A percentile compares a stretch with the other conserved stretches of the same genome.
These are phyloP conservation scores for Nannochloris sp. DNA, from an alignment of 139 green algal genomes.

Conservation along the genomic window DNA sequence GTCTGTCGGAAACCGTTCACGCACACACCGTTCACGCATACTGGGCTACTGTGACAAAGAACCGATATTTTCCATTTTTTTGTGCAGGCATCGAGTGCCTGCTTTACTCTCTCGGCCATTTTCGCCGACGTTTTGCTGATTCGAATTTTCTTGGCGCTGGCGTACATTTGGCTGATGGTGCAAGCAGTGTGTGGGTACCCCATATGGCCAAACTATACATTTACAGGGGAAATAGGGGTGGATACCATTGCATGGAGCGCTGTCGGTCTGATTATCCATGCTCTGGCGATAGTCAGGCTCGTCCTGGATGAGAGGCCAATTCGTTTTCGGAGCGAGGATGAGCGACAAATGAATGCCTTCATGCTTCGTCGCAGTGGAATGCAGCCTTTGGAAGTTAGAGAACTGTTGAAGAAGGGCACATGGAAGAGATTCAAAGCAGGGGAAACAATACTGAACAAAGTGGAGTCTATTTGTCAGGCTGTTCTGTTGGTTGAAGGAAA, in stretches of 20 bases:
- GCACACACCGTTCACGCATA: too few species aligned
- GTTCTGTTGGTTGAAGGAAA: conserved; percentile 23
- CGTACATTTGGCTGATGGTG: not conserved
- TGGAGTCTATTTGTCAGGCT: not conserved
- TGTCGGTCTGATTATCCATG: not conserved
- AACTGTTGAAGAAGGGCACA: conserved; percentile 10
- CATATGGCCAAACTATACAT: not conserved
- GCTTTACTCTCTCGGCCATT: not conserved
- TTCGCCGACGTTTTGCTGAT: not conserved
- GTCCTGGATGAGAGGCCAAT: not conserved
- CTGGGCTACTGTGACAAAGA: too few species aligned
- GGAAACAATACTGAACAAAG: not conserved
- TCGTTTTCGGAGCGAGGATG: not conserved
- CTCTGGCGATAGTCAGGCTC: not conserved
- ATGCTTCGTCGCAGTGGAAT: not conserved
- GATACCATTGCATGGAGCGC: not conserved
- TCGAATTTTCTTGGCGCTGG: not conserved
- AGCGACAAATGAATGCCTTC: not conserved
- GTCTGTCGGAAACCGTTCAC: too few species aligned
- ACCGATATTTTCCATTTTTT: too few species aligned
- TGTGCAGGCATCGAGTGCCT: not conserved
- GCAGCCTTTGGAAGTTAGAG: conserved; percentile 17
- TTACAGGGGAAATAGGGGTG: not conserved
- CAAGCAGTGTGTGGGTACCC: not conserved
- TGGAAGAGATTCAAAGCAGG: conserved; percentile 5